phyloP scores from a whole-genome alignment of 208 protist species.

The Wallacemonas sp. region DNA sequence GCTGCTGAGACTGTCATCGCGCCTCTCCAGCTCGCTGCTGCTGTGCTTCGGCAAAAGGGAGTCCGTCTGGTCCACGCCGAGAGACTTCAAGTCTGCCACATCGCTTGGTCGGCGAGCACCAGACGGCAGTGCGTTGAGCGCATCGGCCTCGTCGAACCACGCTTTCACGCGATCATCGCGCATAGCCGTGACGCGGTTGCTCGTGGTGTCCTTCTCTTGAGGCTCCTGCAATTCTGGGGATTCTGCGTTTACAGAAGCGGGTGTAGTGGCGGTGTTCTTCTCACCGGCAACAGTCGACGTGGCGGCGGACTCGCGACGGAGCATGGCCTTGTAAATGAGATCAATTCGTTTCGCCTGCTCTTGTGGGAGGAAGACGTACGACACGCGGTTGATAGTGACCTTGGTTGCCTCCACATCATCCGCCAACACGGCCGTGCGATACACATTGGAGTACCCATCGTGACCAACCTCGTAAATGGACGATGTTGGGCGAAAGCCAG shows the following conservation, averaged over 20 bases:
- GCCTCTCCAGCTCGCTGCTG: too few species aligned
- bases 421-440: conserved; percentile 54
- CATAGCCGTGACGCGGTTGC: too few species aligned
- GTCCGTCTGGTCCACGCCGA: background rate
- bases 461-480: conserved; percentile 60
- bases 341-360: conserved; percentile 57
- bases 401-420: conserved; percentile 56
- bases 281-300: background rate
- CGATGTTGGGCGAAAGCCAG: conserved; percentile 50
- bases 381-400: conserved; percentile 25
- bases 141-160: too few species aligned
- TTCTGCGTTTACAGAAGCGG: too few species aligned
- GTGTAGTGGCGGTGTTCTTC: background rate
- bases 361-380: conserved; percentile 59
- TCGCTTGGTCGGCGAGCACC: too few species aligned
- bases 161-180: too few species aligned
- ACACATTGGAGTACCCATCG: conserved; percentile 39
- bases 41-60: background rate
- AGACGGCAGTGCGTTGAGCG: too few species aligned
- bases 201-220: background rate
- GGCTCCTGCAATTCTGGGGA: background rate
- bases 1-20: background rate
- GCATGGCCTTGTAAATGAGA: conserved; percentile 52
- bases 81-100: too few species aligned
- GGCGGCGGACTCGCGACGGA: conserved; percentile 44